Conservation (phyloP, 768 basidiomycete genomes). For the Hemileccinum rubropunctum region DNA sequence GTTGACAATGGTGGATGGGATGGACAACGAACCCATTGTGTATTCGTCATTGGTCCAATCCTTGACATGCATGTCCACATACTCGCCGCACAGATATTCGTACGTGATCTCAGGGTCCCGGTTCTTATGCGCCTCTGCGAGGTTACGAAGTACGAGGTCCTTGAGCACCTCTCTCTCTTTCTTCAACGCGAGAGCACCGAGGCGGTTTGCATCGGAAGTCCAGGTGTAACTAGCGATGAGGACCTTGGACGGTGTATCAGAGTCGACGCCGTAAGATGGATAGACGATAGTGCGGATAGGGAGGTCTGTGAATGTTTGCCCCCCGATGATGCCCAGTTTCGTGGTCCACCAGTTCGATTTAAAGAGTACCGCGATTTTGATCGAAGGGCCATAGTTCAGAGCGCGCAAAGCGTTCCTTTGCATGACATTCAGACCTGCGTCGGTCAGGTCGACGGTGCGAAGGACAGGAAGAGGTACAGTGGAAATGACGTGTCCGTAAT, state of each 20-base stretch:
- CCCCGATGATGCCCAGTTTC: constrained; percentile 42
- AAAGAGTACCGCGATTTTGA: constrained; percentile 46
- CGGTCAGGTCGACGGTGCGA: constrained; percentile 33
- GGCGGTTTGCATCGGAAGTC: constrained; percentile 36
- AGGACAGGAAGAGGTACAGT: constrained; percentile 39
- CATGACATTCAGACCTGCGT: constrained; percentile 21
- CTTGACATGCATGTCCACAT: constrained; percentile 27
- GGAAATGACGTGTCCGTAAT: constrained; percentile 41
- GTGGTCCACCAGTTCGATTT: too few species aligned
- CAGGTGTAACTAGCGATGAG: constrained; percentile 46
- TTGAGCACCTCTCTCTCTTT: constrained; percentile 16
- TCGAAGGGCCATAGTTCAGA: constrained; percentile 35
- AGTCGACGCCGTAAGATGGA: constrained; percentile 38
- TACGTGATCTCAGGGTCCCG: constrained; percentile 10
- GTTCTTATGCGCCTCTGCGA: constrained; percentile 19
- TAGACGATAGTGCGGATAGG: constrained; percentile 42
- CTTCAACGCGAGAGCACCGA: constrained; percentile 33
- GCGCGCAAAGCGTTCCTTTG: constrained; percentile 39
- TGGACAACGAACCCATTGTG: constrained; percentile 31
- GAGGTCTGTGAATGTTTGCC: constrained; percentile 41
- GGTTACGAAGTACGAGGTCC: constrained; percentile 25
- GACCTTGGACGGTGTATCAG: constrained; percentile 19
- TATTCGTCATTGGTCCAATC: constrained; percentile 34
- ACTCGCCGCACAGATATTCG: constrained; percentile 17
- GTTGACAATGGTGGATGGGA: not conserved